These are phyloP conservation scores for Penicillium simplicissimum DNA, from an alignment of 495 filamentous ascomycete genomes.

Conservation along the genomic window DNA sequence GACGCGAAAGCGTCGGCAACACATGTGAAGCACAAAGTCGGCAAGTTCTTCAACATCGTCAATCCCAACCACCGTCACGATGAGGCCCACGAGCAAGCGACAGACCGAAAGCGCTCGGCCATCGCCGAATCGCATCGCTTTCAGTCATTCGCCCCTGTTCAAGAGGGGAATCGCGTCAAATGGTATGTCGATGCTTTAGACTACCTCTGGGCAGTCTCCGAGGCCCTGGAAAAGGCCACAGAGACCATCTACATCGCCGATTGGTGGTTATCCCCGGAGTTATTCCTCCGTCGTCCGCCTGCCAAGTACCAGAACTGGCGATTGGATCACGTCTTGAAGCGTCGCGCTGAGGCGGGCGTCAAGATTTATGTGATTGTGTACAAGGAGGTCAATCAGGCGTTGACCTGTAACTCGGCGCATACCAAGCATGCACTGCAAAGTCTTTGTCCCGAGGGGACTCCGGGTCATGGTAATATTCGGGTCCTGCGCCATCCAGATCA, in stretches of 20 bases:
- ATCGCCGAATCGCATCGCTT: slow-evolving; percentile 81
- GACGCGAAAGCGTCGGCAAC: slow-evolving; percentile 48
- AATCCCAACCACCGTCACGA: slow-evolving; percentile 94
- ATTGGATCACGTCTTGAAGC: slow-evolving; percentile 82
- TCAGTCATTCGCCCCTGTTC: slow-evolving; percentile 80
- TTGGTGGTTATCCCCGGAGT: slow-evolving; percentile 95
- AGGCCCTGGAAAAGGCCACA: slow-evolving; percentile 80
- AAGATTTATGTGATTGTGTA: slow-evolving; percentile 95
- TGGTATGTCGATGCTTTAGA: slow-evolving; percentile 96
- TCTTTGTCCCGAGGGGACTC: slow-evolving; percentile 76
- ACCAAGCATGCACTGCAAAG: slow-evolving; percentile 84
- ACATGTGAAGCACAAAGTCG: slow-evolving; percentile 63
- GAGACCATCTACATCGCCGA: slow-evolving; percentile 95
- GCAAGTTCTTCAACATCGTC: slow-evolving; percentile 71
- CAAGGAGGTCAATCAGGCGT: slow-evolving; percentile 78
- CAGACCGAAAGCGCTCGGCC: slow-evolving; percentile 73
- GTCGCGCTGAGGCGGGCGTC: slow-evolving; percentile 85
- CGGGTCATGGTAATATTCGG: slow-evolving; percentile 81
- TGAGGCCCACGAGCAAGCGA: slow-evolving; percentile 82
- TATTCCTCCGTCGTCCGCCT: slow-evolving; percentile 86
- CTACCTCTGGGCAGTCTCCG: slow-evolving; percentile 91
- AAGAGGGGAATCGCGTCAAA: slow-evolving; percentile 83
- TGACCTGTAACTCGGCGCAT: slow-evolving; percentile 90
- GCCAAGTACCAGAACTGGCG: slow-evolving; percentile 82
- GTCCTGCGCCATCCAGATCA: slow-evolving; percentile 95